Evolutionary conservation across 2,329 filamentous ascomycete species (phyloP).

Genomic region (Fusarium pseudoanthophilum): DNA sequence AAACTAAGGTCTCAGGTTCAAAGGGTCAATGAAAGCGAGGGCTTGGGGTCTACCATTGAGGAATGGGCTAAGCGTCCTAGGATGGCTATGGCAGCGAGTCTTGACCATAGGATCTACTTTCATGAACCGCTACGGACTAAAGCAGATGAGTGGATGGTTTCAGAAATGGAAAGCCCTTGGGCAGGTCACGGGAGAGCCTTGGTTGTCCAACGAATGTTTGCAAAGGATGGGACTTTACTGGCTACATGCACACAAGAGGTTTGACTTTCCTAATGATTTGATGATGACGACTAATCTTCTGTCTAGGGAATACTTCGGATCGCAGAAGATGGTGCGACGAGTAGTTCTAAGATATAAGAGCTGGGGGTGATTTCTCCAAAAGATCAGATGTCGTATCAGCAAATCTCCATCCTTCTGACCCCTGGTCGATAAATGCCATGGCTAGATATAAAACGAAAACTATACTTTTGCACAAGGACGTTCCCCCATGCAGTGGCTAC

Average conservation of each 20-base stretch:
- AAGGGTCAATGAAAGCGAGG: background rate
- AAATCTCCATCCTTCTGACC: background rate
- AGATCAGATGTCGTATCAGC: too few relatives aligned
- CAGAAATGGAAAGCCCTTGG: background rate
- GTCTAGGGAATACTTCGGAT: background rate
- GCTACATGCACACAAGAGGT: background rate
- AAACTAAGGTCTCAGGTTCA: background rate
- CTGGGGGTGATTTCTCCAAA: background rate
- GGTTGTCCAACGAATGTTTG: background rate
- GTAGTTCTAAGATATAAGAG: background rate
- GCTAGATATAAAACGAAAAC: background rate
- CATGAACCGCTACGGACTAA: background rate
- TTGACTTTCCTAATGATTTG: background rate
- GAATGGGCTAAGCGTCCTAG: background rate
- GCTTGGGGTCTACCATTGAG: background rate
- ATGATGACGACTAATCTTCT: background rate
- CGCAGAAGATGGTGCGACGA: background rate
- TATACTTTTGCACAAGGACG: rapidly evolving
- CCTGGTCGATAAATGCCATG: background rate
- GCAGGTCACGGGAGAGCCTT: background rate
- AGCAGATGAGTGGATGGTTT: background rate
- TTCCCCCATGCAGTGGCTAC: background rate
- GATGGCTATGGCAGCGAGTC: background rate
- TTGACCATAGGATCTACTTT: background rate
- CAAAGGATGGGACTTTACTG: background rate